Base-by-base conservation (phyloP, 345 rosid genomes). In the Eutrema yunnanense region DNA sequence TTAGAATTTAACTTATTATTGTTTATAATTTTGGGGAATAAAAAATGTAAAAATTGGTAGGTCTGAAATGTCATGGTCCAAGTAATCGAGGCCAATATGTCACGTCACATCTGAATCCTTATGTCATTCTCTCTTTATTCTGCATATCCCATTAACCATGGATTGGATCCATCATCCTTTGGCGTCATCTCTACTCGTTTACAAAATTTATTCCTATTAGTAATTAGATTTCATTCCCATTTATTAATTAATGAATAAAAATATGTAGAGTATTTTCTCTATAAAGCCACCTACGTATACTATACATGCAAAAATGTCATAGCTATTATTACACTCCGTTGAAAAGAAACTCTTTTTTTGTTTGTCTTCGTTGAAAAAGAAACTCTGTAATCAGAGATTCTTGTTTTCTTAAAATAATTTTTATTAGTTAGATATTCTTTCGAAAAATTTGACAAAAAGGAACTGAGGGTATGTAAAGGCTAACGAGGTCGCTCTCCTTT, bases 41-140 rank as follows among this genome's bases (percentile, higher is more conserved):
- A 58, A 74, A 58, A 7, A 9, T 40, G 65, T 34, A 46, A 46
- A 65, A 59, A 50, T 11, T 11, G 13, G 41, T 62, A 69, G 74
- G 71, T 62, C 52, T 77, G 76, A 77, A 71, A 71, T 65, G 80
- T 71, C 76, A 32, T 65, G 65, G 75, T 57, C 76, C 55, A 77
- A 64, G 72, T 71, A 56, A 71, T 65, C 72, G 72, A 77, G 75
- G 80, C 80, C 72, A 77, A 77, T 65, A 71, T 71, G 80, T 77
- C 80, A 77, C 60, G 80, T 77, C 80, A 71, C 80, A 64, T 77
- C 80, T 77, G 76, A 69, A 77, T 57, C 67, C 76, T 77, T 71
- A 71, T 77, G 80, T 77, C 80, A 77, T 77, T 71, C 80, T 77
- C 71, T 70, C 75, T 70, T 70, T 76, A 64, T 69, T 76, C 80